These are phyloP conservation scores for Diaporthe sp. DNA, from an alignment of 2,329 filamentous ascomycete species.

Conservation along the genomic window DNA sequence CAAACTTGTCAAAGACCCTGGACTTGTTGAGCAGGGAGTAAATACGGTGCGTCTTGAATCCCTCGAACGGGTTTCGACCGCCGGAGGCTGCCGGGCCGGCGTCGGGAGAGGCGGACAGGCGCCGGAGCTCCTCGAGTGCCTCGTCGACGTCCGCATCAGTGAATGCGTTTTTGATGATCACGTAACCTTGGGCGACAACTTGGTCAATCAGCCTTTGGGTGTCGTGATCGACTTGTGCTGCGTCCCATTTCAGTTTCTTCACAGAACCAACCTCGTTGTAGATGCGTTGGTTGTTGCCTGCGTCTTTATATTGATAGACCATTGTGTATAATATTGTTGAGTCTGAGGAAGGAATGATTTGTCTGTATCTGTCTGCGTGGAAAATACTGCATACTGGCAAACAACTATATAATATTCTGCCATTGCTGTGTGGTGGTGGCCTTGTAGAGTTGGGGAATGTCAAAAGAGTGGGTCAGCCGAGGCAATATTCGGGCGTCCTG, in stretches of 20 bases:
- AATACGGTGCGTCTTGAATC: constrained; percentile 53
- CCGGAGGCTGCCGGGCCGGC: constrained; percentile 39
- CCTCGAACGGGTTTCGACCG: constrained; percentile 55
- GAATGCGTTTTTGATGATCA: constrained; percentile 5
- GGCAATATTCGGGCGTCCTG: background rate
- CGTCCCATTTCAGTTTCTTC: constrained; percentile 17
- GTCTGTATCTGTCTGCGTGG: background rate
- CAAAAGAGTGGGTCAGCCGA: constrained; percentile 8
- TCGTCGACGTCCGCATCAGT: constrained; percentile 47
- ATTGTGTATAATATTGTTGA: background rate
- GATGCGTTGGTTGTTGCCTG: constrained; percentile 20
- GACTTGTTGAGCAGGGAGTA: constrained; percentile 56
- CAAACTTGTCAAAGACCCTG: constrained; percentile 54
- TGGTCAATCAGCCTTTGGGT: constrained; percentile 2
- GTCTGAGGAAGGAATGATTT: background rate
- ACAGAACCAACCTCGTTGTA: constrained; percentile 3
- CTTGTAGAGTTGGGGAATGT: background rate
- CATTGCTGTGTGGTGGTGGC: background rate
- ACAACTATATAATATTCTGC: background rate
- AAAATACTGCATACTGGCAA: background rate
- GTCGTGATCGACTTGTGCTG: background rate
- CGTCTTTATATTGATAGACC: background rate
- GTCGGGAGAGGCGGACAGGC: constrained; percentile 44
- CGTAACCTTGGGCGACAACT: background rate
- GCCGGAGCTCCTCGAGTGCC: constrained; percentile 49